Evolutionary conservation across 345 rosid genomes (phyloP), one percentile per base, ranked within the genome.

Genomic region (Schrenkiella parvula): DNA sequence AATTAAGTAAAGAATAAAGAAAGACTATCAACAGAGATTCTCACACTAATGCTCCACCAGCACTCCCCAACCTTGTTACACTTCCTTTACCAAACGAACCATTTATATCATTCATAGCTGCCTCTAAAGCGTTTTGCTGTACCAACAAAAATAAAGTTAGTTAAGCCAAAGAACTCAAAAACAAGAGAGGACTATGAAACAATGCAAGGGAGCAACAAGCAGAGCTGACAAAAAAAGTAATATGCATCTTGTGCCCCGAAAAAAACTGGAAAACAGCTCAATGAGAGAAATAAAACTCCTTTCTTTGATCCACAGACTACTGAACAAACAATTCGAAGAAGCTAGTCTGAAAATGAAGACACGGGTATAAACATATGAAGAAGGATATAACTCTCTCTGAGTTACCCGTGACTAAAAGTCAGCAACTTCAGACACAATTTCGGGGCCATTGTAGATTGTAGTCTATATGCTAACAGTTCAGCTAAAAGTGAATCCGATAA

Each of bases 91-190:
- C 97, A 78, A 91, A 93, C n/a, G 92, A 86, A 62, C 55, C 82
- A 60, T 93, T 93, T 41, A 93, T 89, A 66, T 91, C 98, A 73
- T 85, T 83, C 97, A 93, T 89, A 19, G 96, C 98, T 34, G 96
- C 92, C 22, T 93, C 98, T 81, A 93, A 68, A 38, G 97, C 97
- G 68, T 89, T 93, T 93, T 89, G 96, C 97, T 93, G 85, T 42
- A 77, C 38, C 44, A 78, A 61, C 31, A 14, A 18, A 39, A 44
- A 59, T 5, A 18, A 60, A 37, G 26, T 55, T n/a, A 37, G 22
- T 34, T 13, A 34, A 34, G 34, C 43, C 34, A 7, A 48, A 43
- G n/a, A n/a, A n/a, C n/a, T n/a, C n/a, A n/a, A 64, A 51, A 22
- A 32, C 26, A 42, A 38, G 43, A 61, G n/a, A 15, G 8, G 22